Evolutionary conservation across 768 basidiomycete species (phyloP).

Genomic region (Suillus ampliporus): DNA sequence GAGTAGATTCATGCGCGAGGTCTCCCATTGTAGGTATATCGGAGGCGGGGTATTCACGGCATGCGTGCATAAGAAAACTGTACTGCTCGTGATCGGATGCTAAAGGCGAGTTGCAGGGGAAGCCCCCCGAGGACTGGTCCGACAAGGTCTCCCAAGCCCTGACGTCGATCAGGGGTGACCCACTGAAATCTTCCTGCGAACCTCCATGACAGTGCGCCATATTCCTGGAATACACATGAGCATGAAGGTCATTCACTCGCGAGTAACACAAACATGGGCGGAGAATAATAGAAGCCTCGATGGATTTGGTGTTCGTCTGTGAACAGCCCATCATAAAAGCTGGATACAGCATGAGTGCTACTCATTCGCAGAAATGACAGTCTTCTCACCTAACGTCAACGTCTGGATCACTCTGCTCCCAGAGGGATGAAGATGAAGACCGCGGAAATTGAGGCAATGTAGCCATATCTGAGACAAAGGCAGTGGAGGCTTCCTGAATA

Average conservation of each 20-base stretch:
- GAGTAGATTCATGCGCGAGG: background rate
- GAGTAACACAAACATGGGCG: background rate
- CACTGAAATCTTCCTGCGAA: background rate
- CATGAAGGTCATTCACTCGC: too few relatives aligned
- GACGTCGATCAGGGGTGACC: background rate
- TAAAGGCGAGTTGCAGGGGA: background rate
- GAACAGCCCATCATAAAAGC: background rate
- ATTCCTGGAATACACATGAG: conserved; percentile 2
- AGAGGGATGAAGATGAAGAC: background rate
- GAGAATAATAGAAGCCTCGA: background rate
- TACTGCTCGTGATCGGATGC: background rate
- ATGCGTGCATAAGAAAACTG: too few relatives aligned
- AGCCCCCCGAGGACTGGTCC: background rate
- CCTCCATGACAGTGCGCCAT: background rate
- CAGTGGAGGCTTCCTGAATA: conserved; percentile 6
- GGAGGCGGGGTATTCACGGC: background rate
- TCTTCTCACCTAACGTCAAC: conserved; percentile 4
- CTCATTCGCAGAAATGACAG: background rate
- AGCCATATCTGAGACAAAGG: conserved; percentile 8
- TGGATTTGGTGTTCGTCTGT: background rate
- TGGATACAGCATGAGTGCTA: background rate
- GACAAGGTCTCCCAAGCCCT: background rate
- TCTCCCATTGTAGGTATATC: background rate
- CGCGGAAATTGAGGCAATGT: background rate
- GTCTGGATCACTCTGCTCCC: background rate